Evolutionary conservation across 352 stramenopile genomes (phyloP), one percentile per base, ranked within the genome.

Genomic region (Globisporangium echinulatum): DNA sequence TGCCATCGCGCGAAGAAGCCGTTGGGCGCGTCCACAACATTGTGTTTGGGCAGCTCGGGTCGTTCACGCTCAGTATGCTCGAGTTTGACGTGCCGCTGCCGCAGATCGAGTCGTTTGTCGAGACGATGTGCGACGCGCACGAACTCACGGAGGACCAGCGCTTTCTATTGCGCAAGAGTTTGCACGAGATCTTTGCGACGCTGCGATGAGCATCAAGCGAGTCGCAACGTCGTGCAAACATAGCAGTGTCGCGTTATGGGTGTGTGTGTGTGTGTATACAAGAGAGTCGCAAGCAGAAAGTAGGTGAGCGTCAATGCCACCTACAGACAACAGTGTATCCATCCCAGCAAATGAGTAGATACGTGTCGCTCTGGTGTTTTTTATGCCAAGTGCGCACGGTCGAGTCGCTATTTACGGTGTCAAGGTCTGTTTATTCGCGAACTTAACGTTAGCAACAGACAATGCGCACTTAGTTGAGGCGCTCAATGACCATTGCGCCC

Each of bases 401-500:
- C 39, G 39, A 43, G 39, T 13, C 7, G 39, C 7, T 7, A 43
- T 43, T 10, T 43, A 10, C 39, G 7, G 39, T 7, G 17, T 19
- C 17, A 19, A 19, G 17, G 7, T 7, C 39, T 43, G 39, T 1
- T 43, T 7, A 7, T 43, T 13, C 7, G 7, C 39, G 39, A 7
- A 43, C 7, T 11, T 54, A 37, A 36, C 15, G 8, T 17, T 9
- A 43, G 33, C 43, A n/a, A 33, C 48, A 19, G 25, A 25, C 25
- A 25, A 25, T 25, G 25, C 40, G 40, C 11, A 54, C 49, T 55
- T 87, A 90, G 66, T 79, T 80, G 58, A 91, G 68, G 47, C 80
- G 81, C 71, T 99, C 96, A 58, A 99, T 89, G 49, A 99, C 73
- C 67, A 99, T 95, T 5, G 97, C 96, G 49, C 91, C 97, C 25